Conservation (phyloP, 441 rosid genomes). For the Syzygium malaccense region DNA sequence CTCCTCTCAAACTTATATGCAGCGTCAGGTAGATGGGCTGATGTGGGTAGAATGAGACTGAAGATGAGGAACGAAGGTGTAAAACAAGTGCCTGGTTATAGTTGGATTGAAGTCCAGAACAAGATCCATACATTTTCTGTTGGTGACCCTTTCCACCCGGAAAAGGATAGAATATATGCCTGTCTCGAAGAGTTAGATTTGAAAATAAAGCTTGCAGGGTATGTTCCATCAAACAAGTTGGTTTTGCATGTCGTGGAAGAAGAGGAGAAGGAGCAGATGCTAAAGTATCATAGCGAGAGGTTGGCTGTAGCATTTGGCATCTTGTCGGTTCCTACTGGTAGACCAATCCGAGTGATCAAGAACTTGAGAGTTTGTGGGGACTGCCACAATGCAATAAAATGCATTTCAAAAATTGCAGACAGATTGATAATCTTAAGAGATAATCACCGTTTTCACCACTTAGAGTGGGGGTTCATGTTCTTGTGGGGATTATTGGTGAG, state of each 20-base stretch:
- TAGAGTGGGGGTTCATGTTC: no score
- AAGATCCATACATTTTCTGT: slow-evolving; percentile 18
- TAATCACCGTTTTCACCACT: no score
- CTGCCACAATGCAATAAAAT: slow-evolving; percentile 11
- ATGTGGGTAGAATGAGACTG: slow-evolving; percentile 13
- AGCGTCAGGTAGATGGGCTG: slow-evolving; percentile 10
- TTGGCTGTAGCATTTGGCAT: slow-evolving; percentile 16
- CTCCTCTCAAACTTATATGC: slow-evolving; percentile 17
- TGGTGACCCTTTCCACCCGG: slow-evolving; percentile 15
- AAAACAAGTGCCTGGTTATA: slow-evolving; percentile 9
- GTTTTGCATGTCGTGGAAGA: slow-evolving; percentile 18
- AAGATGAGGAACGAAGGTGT: slow-evolving; percentile 12
- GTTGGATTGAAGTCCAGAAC: slow-evolving; percentile 16
- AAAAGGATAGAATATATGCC: slow-evolving; percentile 11
- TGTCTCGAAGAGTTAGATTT: slow-evolving; percentile 10
- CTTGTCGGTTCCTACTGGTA: slow-evolving; percentile 6
- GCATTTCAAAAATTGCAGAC: slow-evolving; percentile 4
- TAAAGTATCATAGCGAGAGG: slow-evolving; percentile 14
- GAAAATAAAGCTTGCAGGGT: slow-evolving; percentile 10
- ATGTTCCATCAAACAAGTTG: slow-evolving; percentile 6
- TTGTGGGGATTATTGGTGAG: no score
- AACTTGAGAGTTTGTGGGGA: not conserved
- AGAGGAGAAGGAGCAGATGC: slow-evolving; percentile 20
- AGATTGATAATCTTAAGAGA: slow-evolving; percentile 12
- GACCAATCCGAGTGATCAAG: slow-evolving; percentile 15